Conservation (phyloP, 441 rosid species). For the Aleurites moluccanus region DNA sequence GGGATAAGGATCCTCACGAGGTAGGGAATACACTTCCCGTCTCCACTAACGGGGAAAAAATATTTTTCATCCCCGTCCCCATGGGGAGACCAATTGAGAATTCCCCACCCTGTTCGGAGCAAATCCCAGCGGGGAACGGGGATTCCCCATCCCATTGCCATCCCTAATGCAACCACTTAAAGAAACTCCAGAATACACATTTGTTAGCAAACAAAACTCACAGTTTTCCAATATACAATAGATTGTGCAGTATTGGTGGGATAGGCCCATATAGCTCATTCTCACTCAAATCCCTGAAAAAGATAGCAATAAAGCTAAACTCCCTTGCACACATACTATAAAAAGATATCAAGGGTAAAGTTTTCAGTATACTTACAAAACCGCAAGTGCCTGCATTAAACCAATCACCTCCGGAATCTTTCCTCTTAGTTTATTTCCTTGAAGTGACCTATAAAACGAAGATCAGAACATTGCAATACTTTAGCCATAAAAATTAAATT, state of each 20-base stretch:
- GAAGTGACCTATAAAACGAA: conserved; percentile 61
- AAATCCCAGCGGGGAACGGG: too few relatives aligned
- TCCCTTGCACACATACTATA: too few relatives aligned
- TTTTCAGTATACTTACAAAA: conserved; percentile 53
- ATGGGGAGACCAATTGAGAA: too few relatives aligned
- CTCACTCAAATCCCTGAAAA: conserved; percentile 80
- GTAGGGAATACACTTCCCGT: too few relatives aligned
- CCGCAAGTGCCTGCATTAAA: conserved; percentile 97
- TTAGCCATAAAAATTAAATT: neutral
- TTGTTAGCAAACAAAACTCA: conserved; percentile 31
- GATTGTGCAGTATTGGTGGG: conserved; percentile 84
- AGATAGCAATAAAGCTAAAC: neutral
- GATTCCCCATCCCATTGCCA: too few relatives aligned
- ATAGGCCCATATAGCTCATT: conserved; percentile 77
- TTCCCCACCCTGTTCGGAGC: too few relatives aligned
- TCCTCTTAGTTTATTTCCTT: conserved; percentile 82
- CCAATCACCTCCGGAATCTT: conserved; percentile 88
- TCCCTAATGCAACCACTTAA: too few relatives aligned
- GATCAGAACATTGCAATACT: neutral
- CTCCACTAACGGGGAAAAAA: too few relatives aligned
- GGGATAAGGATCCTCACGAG: too few relatives aligned
- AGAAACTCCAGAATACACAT: too few relatives aligned
- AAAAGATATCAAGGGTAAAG: neutral
- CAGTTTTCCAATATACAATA: conserved; percentile 85
- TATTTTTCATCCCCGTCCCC: too few relatives aligned